Evolutionary conservation across 164 flowering plant species (phyloP).

Genomic region (Tetracentron sinense): DNA sequence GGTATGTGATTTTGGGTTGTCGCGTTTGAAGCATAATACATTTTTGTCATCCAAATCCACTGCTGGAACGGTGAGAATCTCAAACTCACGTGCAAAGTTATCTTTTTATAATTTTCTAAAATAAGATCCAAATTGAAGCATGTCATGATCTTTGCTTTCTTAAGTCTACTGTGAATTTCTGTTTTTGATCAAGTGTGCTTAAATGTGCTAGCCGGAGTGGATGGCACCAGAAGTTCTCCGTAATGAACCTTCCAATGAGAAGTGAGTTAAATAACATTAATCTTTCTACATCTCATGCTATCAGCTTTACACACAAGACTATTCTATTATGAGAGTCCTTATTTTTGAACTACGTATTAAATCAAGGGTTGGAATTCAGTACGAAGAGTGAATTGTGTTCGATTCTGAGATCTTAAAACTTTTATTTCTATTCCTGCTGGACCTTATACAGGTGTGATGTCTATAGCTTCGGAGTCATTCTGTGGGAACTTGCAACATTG

Average conservation of each 20-base stretch:
- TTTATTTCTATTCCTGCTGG: neutral
- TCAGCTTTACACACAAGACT: too few relatives aligned
- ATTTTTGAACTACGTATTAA: too few relatives aligned
- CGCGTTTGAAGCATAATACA: constrained; percentile 91
- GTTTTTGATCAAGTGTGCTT: constrained; percentile 14
- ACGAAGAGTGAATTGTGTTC: too few relatives aligned
- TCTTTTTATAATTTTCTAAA: neutral
- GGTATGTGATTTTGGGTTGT: constrained; percentile 97
- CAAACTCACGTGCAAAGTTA: constrained; percentile 1
- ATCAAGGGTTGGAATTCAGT: too few relatives aligned
- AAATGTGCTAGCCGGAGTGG: constrained; percentile 81
- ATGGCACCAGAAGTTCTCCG: too few relatives aligned
- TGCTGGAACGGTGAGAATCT: constrained; percentile 84
- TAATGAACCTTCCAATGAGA: constrained; percentile 95
- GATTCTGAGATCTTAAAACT: neutral
- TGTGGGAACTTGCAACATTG: constrained; percentile 98
- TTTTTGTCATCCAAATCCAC: constrained; percentile 96
- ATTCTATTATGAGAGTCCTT: too few relatives aligned
- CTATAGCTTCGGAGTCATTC: constrained; percentile 92
- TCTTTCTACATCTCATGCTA: neutral
- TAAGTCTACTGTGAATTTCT: neutral
- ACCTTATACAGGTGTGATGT: constrained; percentile 77
- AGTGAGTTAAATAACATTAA: constrained; percentile 44
- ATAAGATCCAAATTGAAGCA: neutral
- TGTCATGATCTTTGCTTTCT: neutral